Percentiles rank a stretch among this genome's conserved stretches.
Evolutionary conservation across 2,329 filamentous ascomycete species (phyloP).

Genomic region (Colletotrichum lindemuthianum): DNA sequence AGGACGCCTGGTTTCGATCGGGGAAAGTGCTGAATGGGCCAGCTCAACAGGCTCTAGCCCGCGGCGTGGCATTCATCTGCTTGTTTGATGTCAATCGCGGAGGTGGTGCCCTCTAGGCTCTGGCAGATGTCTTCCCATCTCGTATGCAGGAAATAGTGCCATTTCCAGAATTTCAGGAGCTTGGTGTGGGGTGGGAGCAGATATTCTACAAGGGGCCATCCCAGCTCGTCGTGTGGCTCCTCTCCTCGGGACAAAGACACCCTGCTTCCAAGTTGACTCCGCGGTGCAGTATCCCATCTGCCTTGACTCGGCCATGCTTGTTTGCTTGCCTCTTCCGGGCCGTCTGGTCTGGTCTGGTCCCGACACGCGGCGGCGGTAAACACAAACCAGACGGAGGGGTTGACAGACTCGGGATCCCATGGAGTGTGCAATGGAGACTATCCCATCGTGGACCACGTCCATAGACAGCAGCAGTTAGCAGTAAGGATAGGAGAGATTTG

Average conservation of each 20-base stretch:
- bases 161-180: constrained; percentile 30
- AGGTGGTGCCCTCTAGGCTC: constrained; percentile 15
- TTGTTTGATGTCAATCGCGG: constrained; percentile 25
- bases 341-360: too few species aligned
- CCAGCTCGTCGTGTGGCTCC: neutral
- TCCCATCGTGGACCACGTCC: neutral
- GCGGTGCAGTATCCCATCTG: too few species aligned
- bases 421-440: too few species aligned
- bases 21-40: constrained; percentile 14
- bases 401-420: too few species aligned
- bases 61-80: constrained; percentile 1
- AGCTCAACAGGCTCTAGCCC: constrained; percentile 29
- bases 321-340: too few species aligned
- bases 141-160: neutral
- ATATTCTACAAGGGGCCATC: constrained; percentile 6
- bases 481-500: neutral
- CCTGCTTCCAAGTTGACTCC: too few species aligned
- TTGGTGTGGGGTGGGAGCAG: constrained; percentile 2
- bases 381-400: neutral
- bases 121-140: neutral
- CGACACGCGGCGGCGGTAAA: neutral
- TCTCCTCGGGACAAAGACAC: neutral
- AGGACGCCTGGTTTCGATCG: constrained; percentile 15
- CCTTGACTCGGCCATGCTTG: neutral
- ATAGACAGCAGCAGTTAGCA: neutral